phyloP scores from a whole-genome alignment of 345 rosid species.

The Physaria fendleri region DNA sequence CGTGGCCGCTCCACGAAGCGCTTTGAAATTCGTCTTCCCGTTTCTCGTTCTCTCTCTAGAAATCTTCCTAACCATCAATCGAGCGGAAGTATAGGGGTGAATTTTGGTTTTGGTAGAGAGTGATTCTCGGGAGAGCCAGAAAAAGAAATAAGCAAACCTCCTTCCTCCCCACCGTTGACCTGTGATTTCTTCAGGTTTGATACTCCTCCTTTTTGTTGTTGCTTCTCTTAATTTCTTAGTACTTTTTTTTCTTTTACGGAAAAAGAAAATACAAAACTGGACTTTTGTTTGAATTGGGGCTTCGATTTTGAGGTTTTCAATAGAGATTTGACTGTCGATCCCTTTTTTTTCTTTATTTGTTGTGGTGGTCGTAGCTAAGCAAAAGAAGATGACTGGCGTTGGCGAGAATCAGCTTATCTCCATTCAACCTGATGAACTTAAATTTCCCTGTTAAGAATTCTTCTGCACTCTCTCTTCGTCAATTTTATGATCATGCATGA shows the following conservation, averaged over 20 bases:
- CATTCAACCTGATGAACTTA: slow-evolving; percentile 93
- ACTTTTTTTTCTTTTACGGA: neutral
- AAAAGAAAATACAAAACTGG: neutral
- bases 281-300: slow-evolving; percentile 1
- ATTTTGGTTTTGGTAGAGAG: slow-evolving; percentile 21
- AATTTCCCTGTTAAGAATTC: slow-evolving; percentile 59
- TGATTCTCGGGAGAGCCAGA: slow-evolving; percentile 20
- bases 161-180: slow-evolving; percentile 23
- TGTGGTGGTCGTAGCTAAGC: slow-evolving; percentile 12
- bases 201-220: slow-evolving; percentile 12
- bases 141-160: slow-evolving; percentile 7
- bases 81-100: neutral
- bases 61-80: slow-evolving; percentile 5
- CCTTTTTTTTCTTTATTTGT: no score
- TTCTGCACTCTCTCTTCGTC: neutral
- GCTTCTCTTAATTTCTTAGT: slow-evolving; percentile 3
- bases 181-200: slow-evolving; percentile 22
- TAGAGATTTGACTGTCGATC: slow-evolving; percentile 16
- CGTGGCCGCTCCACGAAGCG: slow-evolving; percentile 23
- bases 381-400: slow-evolving; percentile 41
- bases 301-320: neutral
- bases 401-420: slow-evolving; percentile 68
- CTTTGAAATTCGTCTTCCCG: neutral
- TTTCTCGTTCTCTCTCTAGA: neutral
- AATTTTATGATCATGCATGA: neutral